phyloP scores from a whole-genome alignment of 2,329 filamentous ascomycete genomes.

The Pyricularia sp. region DNA sequence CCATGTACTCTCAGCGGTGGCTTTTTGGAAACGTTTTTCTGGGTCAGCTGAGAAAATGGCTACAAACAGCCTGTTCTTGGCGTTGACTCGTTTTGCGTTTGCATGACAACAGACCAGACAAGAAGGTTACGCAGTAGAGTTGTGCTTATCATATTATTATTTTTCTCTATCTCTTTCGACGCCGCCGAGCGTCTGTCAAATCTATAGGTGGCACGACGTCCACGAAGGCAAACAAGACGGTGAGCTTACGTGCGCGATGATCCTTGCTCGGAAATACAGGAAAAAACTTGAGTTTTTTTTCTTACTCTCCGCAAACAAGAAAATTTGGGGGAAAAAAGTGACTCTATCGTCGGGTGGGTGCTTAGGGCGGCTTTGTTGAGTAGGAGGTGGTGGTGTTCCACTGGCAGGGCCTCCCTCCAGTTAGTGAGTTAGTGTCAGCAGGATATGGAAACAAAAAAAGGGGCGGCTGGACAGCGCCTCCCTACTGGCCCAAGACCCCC shows the following conservation, averaged over 20 bases:
- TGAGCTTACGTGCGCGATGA: background rate
- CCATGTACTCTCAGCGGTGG: background rate
- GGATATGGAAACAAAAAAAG: background rate
- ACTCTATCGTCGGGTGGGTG: background rate
- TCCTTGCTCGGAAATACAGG: background rate
- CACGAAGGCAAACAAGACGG: background rate
- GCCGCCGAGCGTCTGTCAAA: background rate
- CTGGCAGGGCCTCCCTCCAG: background rate
- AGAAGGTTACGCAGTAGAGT: background rate
- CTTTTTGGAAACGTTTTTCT: background rate
- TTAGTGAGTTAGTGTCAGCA: background rate
- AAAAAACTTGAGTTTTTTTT: background rate
- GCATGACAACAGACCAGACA: background rate
- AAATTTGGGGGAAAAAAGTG: background rate
- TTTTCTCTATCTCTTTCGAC: background rate
- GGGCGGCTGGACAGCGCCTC: background rate
- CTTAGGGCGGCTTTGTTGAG: background rate
- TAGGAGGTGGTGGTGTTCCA: background rate
- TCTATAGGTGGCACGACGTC: background rate
- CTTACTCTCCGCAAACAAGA: background rate
- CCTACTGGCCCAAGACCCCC: background rate
- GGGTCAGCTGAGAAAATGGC: background rate
- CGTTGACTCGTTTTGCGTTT: constrained; percentile 1
- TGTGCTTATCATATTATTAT: background rate
- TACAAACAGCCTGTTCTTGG: background rate